Conservation (phyloP, 257 asterid species). For the Prunella vulgaris region DNA sequence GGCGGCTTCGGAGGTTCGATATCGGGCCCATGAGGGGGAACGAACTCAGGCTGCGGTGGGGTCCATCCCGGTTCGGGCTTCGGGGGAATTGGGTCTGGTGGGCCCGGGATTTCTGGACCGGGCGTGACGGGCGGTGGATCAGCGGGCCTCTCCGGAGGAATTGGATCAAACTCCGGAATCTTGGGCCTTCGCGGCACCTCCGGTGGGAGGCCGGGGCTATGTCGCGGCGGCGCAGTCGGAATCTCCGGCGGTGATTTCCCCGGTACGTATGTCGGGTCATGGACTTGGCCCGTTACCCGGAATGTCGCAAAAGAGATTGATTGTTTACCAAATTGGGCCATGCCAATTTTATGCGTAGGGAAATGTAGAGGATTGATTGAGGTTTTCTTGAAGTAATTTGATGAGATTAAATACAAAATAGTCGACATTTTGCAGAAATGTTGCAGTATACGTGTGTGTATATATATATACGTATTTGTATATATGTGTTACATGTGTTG, state of each 20-base stretch:
- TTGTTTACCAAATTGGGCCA: not conserved
- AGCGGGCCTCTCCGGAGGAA: constrained; percentile 49
- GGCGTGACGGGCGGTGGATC: constrained; percentile 42
- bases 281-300: constrained; percentile 18
- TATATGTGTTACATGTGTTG: not conserved
- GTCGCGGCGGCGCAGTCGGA: constrained; percentile 31
- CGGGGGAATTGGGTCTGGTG: constrained; percentile 40
- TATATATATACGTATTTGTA: not conserved
- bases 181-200: constrained; percentile 41
- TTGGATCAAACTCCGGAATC: constrained; percentile 48
- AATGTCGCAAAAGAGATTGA: not conserved
- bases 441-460: too few species aligned
- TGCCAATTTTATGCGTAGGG: not conserved
- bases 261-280: constrained; percentile 32
- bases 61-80: constrained; percentile 35
- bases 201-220: constrained; percentile 27
- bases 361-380: constrained; percentile 8
- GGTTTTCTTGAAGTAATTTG: constrained; percentile 27
- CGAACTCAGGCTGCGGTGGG: constrained; percentile 42
- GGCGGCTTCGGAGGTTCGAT: constrained; percentile 28
- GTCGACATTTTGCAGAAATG: constrained; percentile 26
- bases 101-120: constrained; percentile 42
- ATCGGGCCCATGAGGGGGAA: constrained; percentile 53
- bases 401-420: constrained; percentile 23
- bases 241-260: constrained; percentile 45